Conservation (phyloP, 2,329 filamentous ascomycete species). For the Cyphellophora attinorum region DNA sequence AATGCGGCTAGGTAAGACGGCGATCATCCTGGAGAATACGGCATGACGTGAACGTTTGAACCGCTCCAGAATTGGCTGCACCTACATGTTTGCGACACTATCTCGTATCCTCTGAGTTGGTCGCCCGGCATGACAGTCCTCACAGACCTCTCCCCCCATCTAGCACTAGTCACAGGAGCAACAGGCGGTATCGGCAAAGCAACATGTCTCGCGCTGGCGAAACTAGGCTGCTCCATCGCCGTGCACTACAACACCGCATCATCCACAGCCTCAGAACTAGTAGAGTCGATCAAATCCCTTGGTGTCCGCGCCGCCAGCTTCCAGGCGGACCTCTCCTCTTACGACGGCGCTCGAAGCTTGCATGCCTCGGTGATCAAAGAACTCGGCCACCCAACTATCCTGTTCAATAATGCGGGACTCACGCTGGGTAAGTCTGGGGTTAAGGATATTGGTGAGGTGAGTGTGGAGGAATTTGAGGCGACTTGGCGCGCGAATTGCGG, state of each 20-base stretch:
- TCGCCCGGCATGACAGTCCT: no score
- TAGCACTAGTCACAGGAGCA: slow-evolving; percentile 30
- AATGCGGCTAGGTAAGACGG: no score
- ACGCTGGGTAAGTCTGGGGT: slow-evolving; percentile 45
- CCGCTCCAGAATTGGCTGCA: no score
- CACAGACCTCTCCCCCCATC: no score
- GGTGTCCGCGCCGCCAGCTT: slow-evolving; percentile 23
- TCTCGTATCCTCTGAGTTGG: no score
- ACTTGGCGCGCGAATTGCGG: slow-evolving; percentile 54
- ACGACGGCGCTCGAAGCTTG: slow-evolving; percentile 24
- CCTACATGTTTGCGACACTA: no score
- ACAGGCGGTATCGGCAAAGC: slow-evolving; percentile 37
- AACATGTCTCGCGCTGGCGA: slow-evolving; percentile 30
- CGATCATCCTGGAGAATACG: no score
- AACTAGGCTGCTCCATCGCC: slow-evolving; percentile 32
- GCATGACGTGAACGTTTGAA: no score
- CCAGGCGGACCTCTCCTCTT: slow-evolving; percentile 27
- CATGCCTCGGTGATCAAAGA: slow-evolving; percentile 24
- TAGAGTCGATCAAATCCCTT: slow-evolving; percentile 20
- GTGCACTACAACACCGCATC: slow-evolving; percentile 32
- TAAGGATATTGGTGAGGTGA: slow-evolving; percentile 44
- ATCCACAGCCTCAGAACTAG: slow-evolving; percentile 22
- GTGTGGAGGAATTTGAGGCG: slow-evolving; percentile 54
- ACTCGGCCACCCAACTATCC: slow-evolving; percentile 27
- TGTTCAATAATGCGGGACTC: slow-evolving; percentile 47